Evolutionary conservation across 2,329 filamentous ascomycete genomes (phyloP), one percentile per base, ranked within the genome.

Genomic region (Achaetomium macrosporum): DNA sequence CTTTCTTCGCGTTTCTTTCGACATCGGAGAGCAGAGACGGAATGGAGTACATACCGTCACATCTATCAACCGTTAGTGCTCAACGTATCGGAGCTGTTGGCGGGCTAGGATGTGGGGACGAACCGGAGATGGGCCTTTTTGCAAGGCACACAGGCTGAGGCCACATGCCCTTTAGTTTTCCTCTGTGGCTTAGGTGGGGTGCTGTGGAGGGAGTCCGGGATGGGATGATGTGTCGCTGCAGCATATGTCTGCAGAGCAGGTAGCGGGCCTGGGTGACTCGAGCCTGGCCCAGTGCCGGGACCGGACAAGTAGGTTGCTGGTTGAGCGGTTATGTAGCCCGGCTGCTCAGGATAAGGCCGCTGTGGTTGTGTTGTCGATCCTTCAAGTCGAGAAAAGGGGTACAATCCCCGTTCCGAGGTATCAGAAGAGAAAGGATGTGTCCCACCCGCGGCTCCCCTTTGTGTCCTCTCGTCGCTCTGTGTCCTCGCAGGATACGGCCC

Each of bases 141-240:
- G 73, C 88, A 93, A 55, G 90, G 89, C 60, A 92, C 84, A 66
- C 88, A 93, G 25, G 88, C 88, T 35, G 87, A 91, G 47, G 87
- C 87, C 49, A 92, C 88, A 72, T 93, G 88, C 13, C 87, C 86
- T 66, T 90, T 90, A 6, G 85, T 84, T 67, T 85, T 86, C 59
- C 83, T 75, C 57, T 83, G 81, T 7, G 79, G 74, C 61, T 82
- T 84, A 2, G 81, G 78, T 37, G 81, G 82, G 11, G 73, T 70
- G 57, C 76, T 77, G 3, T 73, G 68, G 35, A 73, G 69, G 20
- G 66, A 68, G 36, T 82, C 78, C n/a, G 70, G 64, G n/a, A 45
- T 45, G 30, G 20, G 59, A 55, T 48, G 65, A 56, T 54, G 67
- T 56, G 50, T 59, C 56, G 41, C 61, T 50, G 50, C 61, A 30